Base-by-base conservation (phyloP, 768 basidiomycete species). In the Nevesoporus exiguus region DNA sequence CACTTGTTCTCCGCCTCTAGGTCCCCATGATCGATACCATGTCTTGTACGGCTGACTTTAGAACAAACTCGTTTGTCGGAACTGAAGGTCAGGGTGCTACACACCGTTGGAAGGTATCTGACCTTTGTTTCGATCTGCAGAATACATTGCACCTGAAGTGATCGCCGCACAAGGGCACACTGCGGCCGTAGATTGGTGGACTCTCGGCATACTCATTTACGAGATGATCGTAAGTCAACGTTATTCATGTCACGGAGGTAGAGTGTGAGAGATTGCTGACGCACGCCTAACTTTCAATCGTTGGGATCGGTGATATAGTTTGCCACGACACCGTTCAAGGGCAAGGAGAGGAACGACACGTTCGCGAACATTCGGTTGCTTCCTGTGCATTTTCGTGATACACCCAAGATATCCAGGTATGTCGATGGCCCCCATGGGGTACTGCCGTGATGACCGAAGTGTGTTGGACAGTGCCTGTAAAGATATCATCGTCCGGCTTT, bases 121-220 rank as follows among this genome's bases (percentile, higher is more conserved):
- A 62, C 53, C n/a, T 22, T 56, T 34, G 56, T 57, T 56, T 52
- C 11, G 62, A 55, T 55, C 48, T 55, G 37, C 71, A 97, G 96
- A 98, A 76, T 99, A 99, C 79, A 98, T 99, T 69, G 94, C 96
- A 39, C 96, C 96, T 58, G 97, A 99, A 77, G 97, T 99, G 55
- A 97, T 99, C 68, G 90, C 90, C 63, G 93, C 92, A 44, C 83
- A 90, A 69, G 96, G 97, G 17, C 97, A 99, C 73, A 97, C 95
- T 34, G 93, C 93, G 57, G 95, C 96, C 14, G 97, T 99, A 48
- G 97, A 99, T 74, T 99, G 96, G 96, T 95, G 93, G 97, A 98
- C 97, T 30, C 77, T 98, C 47, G 97, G 97, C 36, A 98, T 98
- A 66, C 83, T 99, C 66, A 92, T 98, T 65, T 97, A 94, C 77